phyloP scores from a whole-genome alignment of 352 stramenopile genomes.

The Blastocystis sp. region DNA sequence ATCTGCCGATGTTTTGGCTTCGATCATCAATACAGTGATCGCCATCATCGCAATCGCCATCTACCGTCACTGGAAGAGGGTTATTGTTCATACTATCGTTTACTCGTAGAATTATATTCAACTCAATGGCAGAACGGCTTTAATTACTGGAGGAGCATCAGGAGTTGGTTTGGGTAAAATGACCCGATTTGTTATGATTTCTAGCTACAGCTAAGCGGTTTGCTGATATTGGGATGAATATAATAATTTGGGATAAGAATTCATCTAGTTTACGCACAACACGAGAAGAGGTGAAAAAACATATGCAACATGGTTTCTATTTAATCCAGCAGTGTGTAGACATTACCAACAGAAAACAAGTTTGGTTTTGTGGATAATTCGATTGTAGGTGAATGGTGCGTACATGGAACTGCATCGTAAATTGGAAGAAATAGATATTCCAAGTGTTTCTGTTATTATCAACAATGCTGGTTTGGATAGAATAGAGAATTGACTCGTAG shows the following conservation, averaged over 20 bases:
- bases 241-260: slow-evolving; percentile 50
- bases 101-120: slow-evolving; percentile 19
- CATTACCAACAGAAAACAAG: neutral
- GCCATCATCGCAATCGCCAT: neutral
- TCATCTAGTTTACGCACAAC: neutral
- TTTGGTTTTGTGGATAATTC: neutral
- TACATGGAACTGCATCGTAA: neutral
- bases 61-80: neutral
- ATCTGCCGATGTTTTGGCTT: neutral
- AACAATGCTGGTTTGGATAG: slow-evolving; percentile 25
- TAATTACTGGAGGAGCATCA: slow-evolving; percentile 39
- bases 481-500: neutral
- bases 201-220: slow-evolving; percentile 27
- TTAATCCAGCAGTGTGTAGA: slow-evolving; percentile 46
- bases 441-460: slow-evolving; percentile 13
- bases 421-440: neutral
- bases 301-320: neutral
- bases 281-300: neutral
- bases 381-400: slow-evolving; percentile 1
- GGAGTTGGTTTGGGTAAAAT: slow-evolving; percentile 23
- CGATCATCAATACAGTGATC: slow-evolving; percentile 31
- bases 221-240: slow-evolving; percentile 44
- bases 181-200: neutral
- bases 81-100: neutral
- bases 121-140: slow-evolving; percentile 17